Percentiles rank a stretch among this genome's conserved stretches.
Conservation (phyloP, 192 early-diverging fungal genomes). For the Umbelopsis isabellina region DNA sequence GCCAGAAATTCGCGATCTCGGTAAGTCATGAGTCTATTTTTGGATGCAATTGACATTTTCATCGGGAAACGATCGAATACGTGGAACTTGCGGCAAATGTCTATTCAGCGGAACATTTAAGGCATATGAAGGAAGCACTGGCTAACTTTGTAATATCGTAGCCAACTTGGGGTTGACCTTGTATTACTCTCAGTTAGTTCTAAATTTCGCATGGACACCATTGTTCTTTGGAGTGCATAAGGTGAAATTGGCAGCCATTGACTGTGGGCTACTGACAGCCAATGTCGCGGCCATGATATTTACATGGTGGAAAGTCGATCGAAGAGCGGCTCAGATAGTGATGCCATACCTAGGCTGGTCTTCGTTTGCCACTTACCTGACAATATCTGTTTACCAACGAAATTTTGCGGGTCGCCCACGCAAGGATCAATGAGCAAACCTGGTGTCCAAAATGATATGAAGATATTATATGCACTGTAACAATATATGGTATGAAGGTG, state of each 20-base stretch:
- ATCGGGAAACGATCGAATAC: no score
- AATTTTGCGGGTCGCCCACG: not conserved
- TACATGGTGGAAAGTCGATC: slow-evolving; percentile 5
- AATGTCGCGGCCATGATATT: slow-evolving; percentile 2
- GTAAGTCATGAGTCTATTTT: not conserved
- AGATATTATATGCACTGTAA: no score
- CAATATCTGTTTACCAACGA: not conserved
- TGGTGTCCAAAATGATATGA: no score
- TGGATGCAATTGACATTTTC: no score
- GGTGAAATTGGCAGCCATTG: not conserved
- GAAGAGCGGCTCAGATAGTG: slow-evolving; percentile 7
- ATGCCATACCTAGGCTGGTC: not conserved
- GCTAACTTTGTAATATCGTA: not conserved
- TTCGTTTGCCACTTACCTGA: slow-evolving; percentile 1
- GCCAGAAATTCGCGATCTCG: not conserved
- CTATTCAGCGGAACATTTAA: no score
- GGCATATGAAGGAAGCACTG: not conserved
- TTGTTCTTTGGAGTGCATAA: slow-evolving; percentile 16
- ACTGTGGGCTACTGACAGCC: not conserved
- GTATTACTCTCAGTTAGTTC: not conserved
- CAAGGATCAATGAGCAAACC: not conserved
- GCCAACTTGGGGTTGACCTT: slow-evolving; percentile 1
- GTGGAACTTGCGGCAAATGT: no score
- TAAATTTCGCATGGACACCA: not conserved
- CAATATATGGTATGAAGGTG: no score